phyloP scores from a whole-genome alignment of 495 filamentous ascomycete genomes.

The Bombardia bombarda region DNA sequence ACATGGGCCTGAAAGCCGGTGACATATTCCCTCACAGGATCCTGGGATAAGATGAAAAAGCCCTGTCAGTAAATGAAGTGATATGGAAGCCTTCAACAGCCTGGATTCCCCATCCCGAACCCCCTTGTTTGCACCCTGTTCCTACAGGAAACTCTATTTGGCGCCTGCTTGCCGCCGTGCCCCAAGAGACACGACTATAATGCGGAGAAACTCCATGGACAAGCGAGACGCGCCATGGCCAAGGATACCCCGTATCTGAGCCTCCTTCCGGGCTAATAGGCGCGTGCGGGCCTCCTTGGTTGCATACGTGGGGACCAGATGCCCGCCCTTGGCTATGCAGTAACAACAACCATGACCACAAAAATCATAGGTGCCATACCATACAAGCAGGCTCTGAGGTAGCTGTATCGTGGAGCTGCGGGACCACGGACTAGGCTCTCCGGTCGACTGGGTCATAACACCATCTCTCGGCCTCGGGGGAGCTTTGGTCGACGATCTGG shows the following conservation, averaged over 20 bases:
- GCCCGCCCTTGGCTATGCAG: too few species aligned
- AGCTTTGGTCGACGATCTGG: not conserved
- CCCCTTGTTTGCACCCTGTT: constrained; percentile 8
- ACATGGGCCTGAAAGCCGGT: constrained; percentile 16
- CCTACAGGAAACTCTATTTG: not conserved
- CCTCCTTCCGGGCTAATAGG: not conserved
- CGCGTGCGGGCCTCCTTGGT: not conserved
- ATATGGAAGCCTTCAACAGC: constrained; percentile 9
- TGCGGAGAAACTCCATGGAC: not conserved
- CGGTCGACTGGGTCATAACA: not conserved
- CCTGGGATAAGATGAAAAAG: constrained; percentile 1
- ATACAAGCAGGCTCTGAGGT: too few species aligned
- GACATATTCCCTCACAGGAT: constrained; percentile 9
- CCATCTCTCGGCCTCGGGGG: not conserved
- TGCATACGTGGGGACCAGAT: too few species aligned
- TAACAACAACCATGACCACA: too few species aligned
- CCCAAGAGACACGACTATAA: not conserved
- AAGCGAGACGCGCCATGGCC: constrained; percentile 1
- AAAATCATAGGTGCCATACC: too few species aligned
- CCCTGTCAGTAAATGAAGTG: constrained; percentile 12
- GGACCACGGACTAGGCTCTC: constrained; percentile 2
- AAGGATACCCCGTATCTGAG: not conserved
- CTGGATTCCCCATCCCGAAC: constrained; percentile 11
- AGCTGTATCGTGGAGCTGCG: too few species aligned
- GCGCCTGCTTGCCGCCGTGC: not conserved